A percentile compares a stretch with the other conserved stretches of the same genome.
These are phyloP conservation scores for Volvox carteri DNA, from an alignment of 163 green algal genomes.

Conservation along the genomic window DNA sequence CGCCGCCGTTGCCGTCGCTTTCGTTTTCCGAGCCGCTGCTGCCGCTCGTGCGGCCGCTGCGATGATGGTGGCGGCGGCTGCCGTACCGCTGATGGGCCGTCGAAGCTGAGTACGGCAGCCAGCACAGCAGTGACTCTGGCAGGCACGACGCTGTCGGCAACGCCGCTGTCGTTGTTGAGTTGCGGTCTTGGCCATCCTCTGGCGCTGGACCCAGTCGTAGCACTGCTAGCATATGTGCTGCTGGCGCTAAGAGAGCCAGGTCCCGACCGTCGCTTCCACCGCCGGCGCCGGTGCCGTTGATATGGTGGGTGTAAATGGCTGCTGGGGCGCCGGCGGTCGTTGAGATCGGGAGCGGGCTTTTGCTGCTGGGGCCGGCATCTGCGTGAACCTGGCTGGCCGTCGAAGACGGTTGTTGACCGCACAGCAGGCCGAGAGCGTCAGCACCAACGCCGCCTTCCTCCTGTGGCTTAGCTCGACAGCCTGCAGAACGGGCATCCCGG, in stretches of 20 bases:
- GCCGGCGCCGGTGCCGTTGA: too few species aligned
- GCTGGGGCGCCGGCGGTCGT: background rate
- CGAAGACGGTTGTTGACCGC: background rate
- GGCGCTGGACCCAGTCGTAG: background rate
- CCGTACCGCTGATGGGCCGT: background rate
- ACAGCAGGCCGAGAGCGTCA: slow-evolving; percentile 1
- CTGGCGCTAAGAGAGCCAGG: background rate
- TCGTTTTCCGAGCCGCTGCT: background rate
- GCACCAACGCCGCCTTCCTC: background rate
- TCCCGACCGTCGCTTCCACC: background rate
- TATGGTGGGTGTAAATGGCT: too few species aligned
- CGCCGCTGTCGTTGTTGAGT: background rate
- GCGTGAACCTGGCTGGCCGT: background rate
- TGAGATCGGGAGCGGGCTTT: background rate
- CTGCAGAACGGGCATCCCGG: background rate
- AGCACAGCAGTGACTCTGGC: background rate
- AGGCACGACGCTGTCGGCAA: background rate
- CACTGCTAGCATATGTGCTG: background rate
- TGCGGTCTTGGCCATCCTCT: background rate
- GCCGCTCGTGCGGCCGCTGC: background rate
- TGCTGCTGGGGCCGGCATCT: background rate
- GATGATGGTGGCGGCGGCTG: background rate
- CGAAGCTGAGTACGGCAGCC: background rate
- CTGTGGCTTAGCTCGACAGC: background rate
- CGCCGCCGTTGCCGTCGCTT: background rate